Percentiles rank a stretch among this genome's conserved stretches.
Conservation (phyloP, 192 early-diverging fungal species). For the Phycomyces blakesleeanus region DNA sequence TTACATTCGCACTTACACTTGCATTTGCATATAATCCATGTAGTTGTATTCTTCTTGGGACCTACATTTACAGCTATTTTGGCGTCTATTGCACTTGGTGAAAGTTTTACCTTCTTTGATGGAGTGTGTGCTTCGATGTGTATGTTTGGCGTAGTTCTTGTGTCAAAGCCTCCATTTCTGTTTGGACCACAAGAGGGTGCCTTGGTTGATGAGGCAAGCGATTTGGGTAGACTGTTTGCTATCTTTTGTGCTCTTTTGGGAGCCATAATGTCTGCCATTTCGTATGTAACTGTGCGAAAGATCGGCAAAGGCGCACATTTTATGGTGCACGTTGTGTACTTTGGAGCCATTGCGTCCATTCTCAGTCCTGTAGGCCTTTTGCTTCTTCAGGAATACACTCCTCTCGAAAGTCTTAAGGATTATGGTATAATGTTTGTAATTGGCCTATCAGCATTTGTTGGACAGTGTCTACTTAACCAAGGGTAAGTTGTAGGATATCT, state of each 20-base stretch:
- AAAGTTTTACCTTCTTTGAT: constrained; percentile 61
- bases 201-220: background rate
- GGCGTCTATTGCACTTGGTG: constrained; percentile 56
- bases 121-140: constrained; percentile 48
- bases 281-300: constrained; percentile 69
- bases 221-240: constrained; percentile 31
- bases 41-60: constrained; percentile 69
- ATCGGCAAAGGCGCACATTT: constrained; percentile 68
- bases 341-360: constrained; percentile 60
- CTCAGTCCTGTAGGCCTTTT: constrained; percentile 44
- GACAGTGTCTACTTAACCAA: constrained; percentile 70
- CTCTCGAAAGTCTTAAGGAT: constrained; percentile 41
- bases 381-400: constrained; percentile 32
- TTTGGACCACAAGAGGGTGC: constrained; percentile 13
- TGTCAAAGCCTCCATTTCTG: constrained; percentile 54
- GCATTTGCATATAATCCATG: background rate
- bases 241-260: constrained; percentile 51
- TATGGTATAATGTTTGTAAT: constrained; percentile 46
- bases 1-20: background rate
- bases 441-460: constrained; percentile 61
- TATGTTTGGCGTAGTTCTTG: constrained; percentile 59
- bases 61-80: constrained; percentile 75
- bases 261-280: constrained; percentile 56
- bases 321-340: constrained; percentile 78
- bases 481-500: constrained; percentile 39